These are phyloP conservation scores for Saraca asoca DNA, from an alignment of 331 rosid species.

Conservation along the genomic window DNA sequence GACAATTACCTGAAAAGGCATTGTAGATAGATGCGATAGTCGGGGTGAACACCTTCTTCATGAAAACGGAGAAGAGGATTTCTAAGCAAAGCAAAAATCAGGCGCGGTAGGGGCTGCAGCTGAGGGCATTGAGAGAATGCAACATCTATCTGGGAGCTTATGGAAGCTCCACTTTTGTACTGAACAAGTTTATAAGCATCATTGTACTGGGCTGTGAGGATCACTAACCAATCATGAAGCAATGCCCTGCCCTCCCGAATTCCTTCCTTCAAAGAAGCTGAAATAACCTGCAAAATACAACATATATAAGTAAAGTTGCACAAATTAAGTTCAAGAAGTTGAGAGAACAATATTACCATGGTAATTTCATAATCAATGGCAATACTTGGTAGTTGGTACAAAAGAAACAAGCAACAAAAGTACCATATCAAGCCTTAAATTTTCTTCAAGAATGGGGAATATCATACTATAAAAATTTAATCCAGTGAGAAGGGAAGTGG, in stretches of 20 bases:
- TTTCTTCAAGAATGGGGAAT: not conserved
- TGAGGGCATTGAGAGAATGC: slow-evolving; percentile 92
- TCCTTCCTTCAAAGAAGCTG: slow-evolving; percentile 94
- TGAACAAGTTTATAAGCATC: slow-evolving; percentile 72
- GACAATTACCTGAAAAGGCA: slow-evolving; percentile 83
- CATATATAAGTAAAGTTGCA: not conserved
- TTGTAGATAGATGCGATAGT: slow-evolving; percentile 86
- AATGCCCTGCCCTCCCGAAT: slow-evolving; percentile 92
- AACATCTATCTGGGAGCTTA: slow-evolving; percentile 74
- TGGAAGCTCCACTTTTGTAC: slow-evolving; percentile 63
- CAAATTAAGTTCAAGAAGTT: slow-evolving; percentile 29
- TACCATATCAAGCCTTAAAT: slow-evolving; percentile 2
- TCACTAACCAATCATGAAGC: slow-evolving; percentile 98
- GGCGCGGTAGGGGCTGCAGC: slow-evolving; percentile 78
- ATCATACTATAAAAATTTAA: slow-evolving; percentile 3
- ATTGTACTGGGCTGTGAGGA: slow-evolving; percentile 89
- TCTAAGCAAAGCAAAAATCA: slow-evolving; percentile 88
- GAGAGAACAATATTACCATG: slow-evolving; percentile 5
- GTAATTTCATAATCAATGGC: slow-evolving; percentile 20
- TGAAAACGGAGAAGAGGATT: slow-evolving; percentile 91
- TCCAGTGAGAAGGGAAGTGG: slow-evolving; percentile 15
- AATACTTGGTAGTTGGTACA: slow-evolving; percentile 9
- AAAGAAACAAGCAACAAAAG: slow-evolving; percentile 10
- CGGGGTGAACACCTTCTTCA: slow-evolving; percentile 98
- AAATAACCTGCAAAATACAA: slow-evolving; percentile 63